These are phyloP conservation scores for Bonnemaisonia californica DNA, from an alignment of 31 red algal species.

Conservation along the genomic window DNA sequence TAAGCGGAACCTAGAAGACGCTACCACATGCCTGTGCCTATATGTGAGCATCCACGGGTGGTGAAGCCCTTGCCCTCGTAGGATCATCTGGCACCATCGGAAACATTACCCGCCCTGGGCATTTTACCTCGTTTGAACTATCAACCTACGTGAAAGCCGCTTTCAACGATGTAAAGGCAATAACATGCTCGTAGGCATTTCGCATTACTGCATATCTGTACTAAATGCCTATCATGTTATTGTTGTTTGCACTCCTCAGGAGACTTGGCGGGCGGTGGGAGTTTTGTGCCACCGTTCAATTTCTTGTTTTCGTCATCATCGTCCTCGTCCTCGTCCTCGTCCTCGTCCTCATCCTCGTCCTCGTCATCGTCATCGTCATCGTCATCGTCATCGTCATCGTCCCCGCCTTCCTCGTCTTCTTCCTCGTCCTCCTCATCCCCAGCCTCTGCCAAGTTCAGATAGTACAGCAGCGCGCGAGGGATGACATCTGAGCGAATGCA, in stretches of 20 bases:
- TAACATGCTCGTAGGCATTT: too few species aligned
- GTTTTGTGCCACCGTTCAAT: background rate
- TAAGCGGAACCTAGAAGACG: too few species aligned
- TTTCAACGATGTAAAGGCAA: too few species aligned
- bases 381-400: slow-evolving; percentile 43
- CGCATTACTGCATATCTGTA: too few species aligned
- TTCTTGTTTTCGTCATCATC: background rate
- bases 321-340: background rate
- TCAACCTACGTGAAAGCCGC: too few species aligned
- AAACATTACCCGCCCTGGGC: too few species aligned
- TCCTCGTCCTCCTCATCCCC: slow-evolving; percentile 30
- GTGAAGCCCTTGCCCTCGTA: background rate
- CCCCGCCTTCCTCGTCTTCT: slow-evolving; percentile 35
- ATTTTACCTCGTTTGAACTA: too few species aligned
- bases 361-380: slow-evolving; percentile 47
- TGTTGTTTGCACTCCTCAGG: slow-evolving; percentile 46
- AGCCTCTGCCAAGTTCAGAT: slow-evolving; percentile 29
- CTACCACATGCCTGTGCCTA: background rate
- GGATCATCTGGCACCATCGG: too few species aligned
- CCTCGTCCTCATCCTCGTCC: slow-evolving; percentile 11
- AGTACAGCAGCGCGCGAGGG: slow-evolving; percentile 71
- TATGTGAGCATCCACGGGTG: background rate
- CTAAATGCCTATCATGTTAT: too few species aligned
- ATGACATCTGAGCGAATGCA: slow-evolving; percentile 65
- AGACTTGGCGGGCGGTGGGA: background rate